Percentiles rank a stretch among this genome's conserved stretches.
Evolutionary conservation across 192 early-diverging fungal genomes (phyloP).

Genomic region (Podochytrium sp.): DNA sequence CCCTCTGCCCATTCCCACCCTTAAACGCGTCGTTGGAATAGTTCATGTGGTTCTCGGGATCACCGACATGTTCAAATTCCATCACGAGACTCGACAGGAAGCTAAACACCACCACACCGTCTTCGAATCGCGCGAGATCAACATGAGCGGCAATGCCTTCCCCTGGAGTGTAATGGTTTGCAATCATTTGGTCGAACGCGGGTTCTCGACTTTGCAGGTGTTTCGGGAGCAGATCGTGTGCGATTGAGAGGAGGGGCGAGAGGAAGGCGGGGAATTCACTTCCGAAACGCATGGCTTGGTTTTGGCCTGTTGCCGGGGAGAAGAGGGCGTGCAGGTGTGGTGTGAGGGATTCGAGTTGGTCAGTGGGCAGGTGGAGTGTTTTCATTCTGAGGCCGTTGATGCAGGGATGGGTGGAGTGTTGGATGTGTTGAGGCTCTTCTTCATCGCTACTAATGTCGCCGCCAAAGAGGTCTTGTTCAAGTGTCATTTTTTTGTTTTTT

Average conservation of each 20-base stretch:
- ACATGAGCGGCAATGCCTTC: slow-evolving; percentile 58
- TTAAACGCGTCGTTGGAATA: not conserved
- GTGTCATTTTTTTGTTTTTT: not conserved
- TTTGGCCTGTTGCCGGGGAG: slow-evolving; percentile 1
- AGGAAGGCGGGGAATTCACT: not conserved
- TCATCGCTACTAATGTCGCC: not conserved
- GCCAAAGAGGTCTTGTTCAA: slow-evolving; percentile 26
- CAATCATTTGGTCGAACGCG: slow-evolving; percentile 53
- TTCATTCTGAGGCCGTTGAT: not conserved
- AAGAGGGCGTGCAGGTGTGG: slow-evolving; percentile 15
- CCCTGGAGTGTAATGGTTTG: slow-evolving; percentile 56
- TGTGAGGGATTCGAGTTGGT: not conserved
- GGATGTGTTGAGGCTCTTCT: not conserved
- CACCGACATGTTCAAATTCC: slow-evolving; percentile 35
- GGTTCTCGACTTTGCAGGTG: slow-evolving; percentile 1
- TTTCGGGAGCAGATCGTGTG: not conserved
- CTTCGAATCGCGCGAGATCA: slow-evolving; percentile 59
- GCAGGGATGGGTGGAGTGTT: not conserved
- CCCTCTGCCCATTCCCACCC: not conserved
- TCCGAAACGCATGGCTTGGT: slow-evolving; percentile 37
- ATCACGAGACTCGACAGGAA: slow-evolving; percentile 47
- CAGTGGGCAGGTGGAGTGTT: slow-evolving; percentile 6
- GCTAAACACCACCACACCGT: slow-evolving; percentile 51
- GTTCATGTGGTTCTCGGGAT: not conserved
- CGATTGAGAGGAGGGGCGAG: not conserved